A percentile compares a stretch with the other conserved stretches of the same genome.
These are phyloP conservation scores for Colletotrichum somersetense DNA, from an alignment of 2,329 filamentous ascomycete genomes.

Conservation along the genomic window DNA sequence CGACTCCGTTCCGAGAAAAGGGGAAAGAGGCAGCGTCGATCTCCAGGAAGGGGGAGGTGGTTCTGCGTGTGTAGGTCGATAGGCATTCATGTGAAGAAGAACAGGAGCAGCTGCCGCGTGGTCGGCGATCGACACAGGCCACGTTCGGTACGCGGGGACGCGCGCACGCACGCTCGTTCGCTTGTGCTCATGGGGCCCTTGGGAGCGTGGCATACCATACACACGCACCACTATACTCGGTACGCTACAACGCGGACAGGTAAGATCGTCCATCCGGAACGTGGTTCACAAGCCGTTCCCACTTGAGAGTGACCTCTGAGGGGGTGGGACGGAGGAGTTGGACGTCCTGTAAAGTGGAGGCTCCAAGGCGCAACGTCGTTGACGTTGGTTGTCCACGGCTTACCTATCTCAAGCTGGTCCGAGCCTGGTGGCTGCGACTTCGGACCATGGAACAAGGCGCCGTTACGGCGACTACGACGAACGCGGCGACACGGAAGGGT, in stretches of 20 bases:
- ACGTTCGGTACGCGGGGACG: slow-evolving; percentile 33
- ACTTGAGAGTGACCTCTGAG: neutral
- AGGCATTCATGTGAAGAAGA: slow-evolving; percentile 10
- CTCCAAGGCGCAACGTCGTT: slow-evolving; percentile 27
- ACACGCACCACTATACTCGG: neutral
- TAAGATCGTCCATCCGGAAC: neutral
- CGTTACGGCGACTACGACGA: slow-evolving; percentile 35
- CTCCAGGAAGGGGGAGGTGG: slow-evolving; percentile 12
- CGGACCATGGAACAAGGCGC: slow-evolving; percentile 21
- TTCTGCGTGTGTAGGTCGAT: neutral
- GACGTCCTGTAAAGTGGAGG: slow-evolving; percentile 26
- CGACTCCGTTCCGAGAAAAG: neutral
- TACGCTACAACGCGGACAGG: neutral
- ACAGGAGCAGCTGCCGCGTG: slow-evolving; percentile 30
- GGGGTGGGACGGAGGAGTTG: neutral
- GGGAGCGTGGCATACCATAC: neutral
- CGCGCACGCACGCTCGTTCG: slow-evolving; percentile 6
- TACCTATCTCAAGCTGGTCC: slow-evolving; percentile 23
- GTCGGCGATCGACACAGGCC: slow-evolving; percentile 31
- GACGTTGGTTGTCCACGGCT: slow-evolving; percentile 13
- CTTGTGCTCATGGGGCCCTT: neutral
- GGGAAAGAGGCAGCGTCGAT: slow-evolving; percentile 34
- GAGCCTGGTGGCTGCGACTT: slow-evolving; percentile 22
- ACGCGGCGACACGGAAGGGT: slow-evolving; percentile 25
- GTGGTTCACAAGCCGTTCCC: neutral